Percentiles rank a stretch among this genome's conserved stretches.
Conservation (phyloP, 1,139 yeast species). For the Kodamaea sp. region DNA sequence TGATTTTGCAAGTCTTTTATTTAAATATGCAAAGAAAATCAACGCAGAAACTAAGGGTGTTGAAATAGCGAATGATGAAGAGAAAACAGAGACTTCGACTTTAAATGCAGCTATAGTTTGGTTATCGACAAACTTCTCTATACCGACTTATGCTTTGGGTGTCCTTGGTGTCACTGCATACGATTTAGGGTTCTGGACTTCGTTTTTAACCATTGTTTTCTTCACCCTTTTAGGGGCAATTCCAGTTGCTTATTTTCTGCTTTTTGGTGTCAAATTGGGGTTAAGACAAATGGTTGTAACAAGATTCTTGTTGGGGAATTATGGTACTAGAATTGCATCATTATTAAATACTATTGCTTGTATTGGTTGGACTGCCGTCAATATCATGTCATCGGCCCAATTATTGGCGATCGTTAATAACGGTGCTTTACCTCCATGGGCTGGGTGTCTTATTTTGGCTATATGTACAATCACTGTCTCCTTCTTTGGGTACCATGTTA, state of each 20-base stretch:
- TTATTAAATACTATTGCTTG: constrained; percentile 30
- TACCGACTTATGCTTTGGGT: constrained; percentile 78
- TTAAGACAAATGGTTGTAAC: constrained; percentile 49
- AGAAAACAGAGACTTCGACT: constrained; percentile 54
- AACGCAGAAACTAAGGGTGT: constrained; percentile 64
- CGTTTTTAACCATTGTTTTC: constrained; percentile 57
- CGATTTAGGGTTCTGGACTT: constrained; percentile 58
- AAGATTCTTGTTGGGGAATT: constrained; percentile 30
- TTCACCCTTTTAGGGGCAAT: constrained; percentile 66
- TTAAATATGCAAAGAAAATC: constrained; percentile 29
- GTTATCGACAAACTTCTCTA: constrained; percentile 83
- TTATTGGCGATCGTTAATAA: constrained; percentile 19
- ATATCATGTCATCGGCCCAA: constrained; percentile 32
- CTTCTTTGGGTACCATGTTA: constrained; percentile 27
- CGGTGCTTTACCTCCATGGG: constrained; percentile 31
- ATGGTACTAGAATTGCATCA: constrained; percentile 31
- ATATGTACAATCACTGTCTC: constrained; percentile 25
- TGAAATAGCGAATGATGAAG: constrained; percentile 61
- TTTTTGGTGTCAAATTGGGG: constrained; percentile 80
- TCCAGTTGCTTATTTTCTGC: constrained; percentile 76
- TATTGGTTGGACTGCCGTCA: constrained; percentile 37
- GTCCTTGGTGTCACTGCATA: constrained; percentile 63
- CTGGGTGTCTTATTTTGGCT: constrained; percentile 30
- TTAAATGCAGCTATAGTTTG: constrained; percentile 80
- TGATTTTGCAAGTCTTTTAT: neutral